Evolutionary conservation across 1,139 yeast genomes (phyloP), one percentile per base, ranked within the genome.

Genomic region (Geotrichum histeridarum): DNA sequence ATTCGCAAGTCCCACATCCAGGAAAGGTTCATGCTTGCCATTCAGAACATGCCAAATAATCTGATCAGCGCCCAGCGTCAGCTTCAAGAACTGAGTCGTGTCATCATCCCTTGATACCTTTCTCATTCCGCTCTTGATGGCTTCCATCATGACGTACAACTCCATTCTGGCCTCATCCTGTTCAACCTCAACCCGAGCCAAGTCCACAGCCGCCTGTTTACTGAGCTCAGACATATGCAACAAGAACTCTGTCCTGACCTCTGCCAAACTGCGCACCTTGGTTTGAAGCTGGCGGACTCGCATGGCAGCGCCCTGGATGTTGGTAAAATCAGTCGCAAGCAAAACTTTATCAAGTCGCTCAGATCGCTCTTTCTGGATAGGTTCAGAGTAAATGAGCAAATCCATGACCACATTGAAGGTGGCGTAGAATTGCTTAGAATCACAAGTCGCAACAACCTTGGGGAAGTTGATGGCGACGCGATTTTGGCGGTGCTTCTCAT

Each of bases 11-110:
- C 86, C 84, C 58, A 90, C 75, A 67, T 86, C 95, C 56, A 88
- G 68, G 62, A 90, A 82, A 15, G 94, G 93, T 42, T 72, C 69
- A 31, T 86, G 72, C 5, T 77, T 67, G 11, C 80, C 81, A 53
- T 80, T 82, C 53, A 89, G 71, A 63, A 90, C 73, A 64, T 87
- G 94, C 74, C 91, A 75, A 51, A 83, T 80, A 32, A 89, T 74
- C 62, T 85, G 86, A 63, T 85, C 91, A 0, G 94, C 82, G 31
- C 82, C 75, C 30, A 89, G 74, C n/a, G 79, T 73, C 87, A 93
- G 84, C 56, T 79, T 78, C 33, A 80, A 59, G 22, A 66, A 63
- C 38, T 69, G 67, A 7, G 67, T 66, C 14, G 70, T 69, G 50
- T 69, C 74, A 1, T 74, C 70, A 45, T 74, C 75, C 62, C 60